These are phyloP conservation scores for Canna indica DNA, from an alignment of 176 grass and related monocot genomes.

Conservation along the genomic window DNA sequence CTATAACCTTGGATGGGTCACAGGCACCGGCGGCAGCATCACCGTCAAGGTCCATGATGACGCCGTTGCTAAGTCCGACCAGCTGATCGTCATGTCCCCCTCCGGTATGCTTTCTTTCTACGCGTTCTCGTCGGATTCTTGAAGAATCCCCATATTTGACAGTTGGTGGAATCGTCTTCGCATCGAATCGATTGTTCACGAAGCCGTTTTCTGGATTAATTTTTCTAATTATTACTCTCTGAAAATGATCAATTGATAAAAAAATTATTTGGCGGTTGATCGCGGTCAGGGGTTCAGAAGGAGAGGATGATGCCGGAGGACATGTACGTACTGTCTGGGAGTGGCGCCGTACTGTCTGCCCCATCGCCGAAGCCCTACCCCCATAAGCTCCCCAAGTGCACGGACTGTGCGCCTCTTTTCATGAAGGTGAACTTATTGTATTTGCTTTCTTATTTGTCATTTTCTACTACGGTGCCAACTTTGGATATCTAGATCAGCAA, in stretches of 20 bases:
- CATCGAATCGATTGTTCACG: not conserved
- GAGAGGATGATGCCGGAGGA: slow-evolving; percentile 84
- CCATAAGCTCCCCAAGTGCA: slow-evolving; percentile 73
- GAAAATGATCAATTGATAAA: too few relatives aligned
- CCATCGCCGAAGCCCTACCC: slow-evolving; percentile 65
- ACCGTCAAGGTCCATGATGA: slow-evolving; percentile 91
- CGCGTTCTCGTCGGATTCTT: not conserved
- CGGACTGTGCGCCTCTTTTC: slow-evolving; percentile 88
- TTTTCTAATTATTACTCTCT: too few relatives aligned
- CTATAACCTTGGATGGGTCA: slow-evolving; percentile 82
- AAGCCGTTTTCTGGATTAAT: too few relatives aligned
- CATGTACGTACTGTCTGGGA: slow-evolving; percentile 66
- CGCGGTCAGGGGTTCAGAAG: slow-evolving; percentile 71
- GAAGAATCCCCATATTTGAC: not conserved
- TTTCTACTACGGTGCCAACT: not conserved
- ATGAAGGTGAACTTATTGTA: slow-evolving; percentile 51
- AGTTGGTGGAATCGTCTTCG: not conserved
- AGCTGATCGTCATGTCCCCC: slow-evolving; percentile 93
- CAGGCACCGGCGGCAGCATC: slow-evolving; percentile 91
- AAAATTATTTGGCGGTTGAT: not conserved
- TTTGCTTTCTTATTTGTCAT: not conserved
- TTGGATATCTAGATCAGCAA: not conserved
- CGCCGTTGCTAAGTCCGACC: slow-evolving; percentile 42
- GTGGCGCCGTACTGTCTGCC: slow-evolving; percentile 45
- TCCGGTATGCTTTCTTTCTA: slow-evolving; percentile 33